phyloP scores from a whole-genome alignment of 179 eudicot genomes.

The Carnegiea gigantea region DNA sequence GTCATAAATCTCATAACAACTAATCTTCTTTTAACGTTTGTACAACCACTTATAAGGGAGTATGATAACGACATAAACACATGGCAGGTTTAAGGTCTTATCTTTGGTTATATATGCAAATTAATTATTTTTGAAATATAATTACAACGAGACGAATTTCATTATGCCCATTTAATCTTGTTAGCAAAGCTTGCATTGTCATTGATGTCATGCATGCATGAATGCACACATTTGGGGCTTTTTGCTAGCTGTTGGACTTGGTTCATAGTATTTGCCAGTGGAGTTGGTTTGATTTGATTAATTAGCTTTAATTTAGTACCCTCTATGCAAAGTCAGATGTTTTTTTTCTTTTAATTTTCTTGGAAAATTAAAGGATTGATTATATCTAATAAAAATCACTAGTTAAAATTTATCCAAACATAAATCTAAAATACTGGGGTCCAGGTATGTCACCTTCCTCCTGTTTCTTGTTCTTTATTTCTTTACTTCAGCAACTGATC shows the following conservation, averaged over 20 bases:
- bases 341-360: no score
- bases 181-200: background rate
- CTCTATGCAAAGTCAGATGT: no score
- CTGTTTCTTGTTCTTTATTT: no score
- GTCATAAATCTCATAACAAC: background rate
- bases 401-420: no score
- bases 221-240: background rate
- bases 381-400: no score
- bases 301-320: constrained; percentile 2
- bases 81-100: background rate
- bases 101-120: background rate
- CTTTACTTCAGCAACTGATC: no score
- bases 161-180: background rate
- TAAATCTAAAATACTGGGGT: no score
- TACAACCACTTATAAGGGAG: background rate
- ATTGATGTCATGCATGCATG: constrained; percentile 12
- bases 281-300: constrained; percentile 20
- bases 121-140: background rate
- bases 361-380: no score
- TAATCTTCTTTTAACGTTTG: constrained; percentile 7
- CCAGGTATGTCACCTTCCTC: no score
- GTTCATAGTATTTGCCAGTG: constrained; percentile 10
- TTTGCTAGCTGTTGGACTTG: constrained; percentile 16
- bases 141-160: background rate
- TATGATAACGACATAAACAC: background rate